Evolutionary conservation across 108 stramenopile genomes (phyloP).

Genomic region (Aureococcus anophagefferens): DNA sequence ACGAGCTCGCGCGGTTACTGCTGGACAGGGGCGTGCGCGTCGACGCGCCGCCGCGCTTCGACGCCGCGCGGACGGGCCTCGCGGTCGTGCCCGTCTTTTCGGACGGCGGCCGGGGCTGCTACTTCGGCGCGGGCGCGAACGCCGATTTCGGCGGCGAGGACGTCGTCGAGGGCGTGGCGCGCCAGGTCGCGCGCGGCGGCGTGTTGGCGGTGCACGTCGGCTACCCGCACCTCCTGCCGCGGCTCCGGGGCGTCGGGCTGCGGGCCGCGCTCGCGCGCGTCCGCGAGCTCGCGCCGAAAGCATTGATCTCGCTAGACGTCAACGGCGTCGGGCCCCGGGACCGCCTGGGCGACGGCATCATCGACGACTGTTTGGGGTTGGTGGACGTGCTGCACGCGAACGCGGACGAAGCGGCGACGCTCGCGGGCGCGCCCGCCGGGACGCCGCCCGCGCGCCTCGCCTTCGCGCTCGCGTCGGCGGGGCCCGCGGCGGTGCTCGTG

Average conservation of each 20-base stretch:
- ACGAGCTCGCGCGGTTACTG: background rate
- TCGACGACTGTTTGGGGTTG: background rate
- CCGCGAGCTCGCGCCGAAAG: too few relatives aligned
- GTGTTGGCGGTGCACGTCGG: background rate
- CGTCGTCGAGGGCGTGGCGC: background rate
- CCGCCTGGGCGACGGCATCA: background rate
- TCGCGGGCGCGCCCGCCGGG: background rate
- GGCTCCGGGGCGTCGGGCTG: background rate
- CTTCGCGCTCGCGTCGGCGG: background rate
- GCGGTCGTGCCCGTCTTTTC: conserved; percentile 1
- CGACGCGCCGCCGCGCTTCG: background rate
- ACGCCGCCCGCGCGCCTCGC: background rate
- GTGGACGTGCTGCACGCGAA: conserved; percentile 5
- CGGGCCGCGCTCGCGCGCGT: background rate
- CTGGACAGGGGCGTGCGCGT: background rate
- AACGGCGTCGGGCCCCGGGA: background rate
- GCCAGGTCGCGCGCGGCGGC: too few relatives aligned
- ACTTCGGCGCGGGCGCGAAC: conserved; percentile 3
- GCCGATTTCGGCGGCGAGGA: background rate
- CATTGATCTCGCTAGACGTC: background rate
- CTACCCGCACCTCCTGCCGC: conserved; percentile 1
- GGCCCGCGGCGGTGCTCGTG: background rate
- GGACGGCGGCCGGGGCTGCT: background rate
- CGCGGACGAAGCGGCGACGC: background rate
- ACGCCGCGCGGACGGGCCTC: background rate